Base-by-base conservation (phyloP, 257 asterid genomes). In the Rehmannia glutinosa region DNA sequence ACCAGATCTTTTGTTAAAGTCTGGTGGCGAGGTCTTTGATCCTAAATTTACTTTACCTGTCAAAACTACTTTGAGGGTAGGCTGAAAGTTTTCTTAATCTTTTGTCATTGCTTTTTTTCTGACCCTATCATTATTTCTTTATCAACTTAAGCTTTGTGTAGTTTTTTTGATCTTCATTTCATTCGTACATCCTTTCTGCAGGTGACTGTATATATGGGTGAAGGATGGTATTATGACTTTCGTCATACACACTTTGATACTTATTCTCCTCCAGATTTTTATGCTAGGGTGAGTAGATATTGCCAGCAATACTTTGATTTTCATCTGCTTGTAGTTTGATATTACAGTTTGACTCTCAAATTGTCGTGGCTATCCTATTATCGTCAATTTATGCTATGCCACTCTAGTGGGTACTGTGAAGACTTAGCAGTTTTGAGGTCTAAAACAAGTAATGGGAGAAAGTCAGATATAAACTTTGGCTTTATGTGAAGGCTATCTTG, bases 161-260 rank as follows among this genome's bases (percentile, higher is more conserved):
- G 23, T 19, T 38, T 23, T 21, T 33, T 53, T n/a, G n/a, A n/a
- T n/a, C 35, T 13, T 24, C 66, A 54, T 46, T 12, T 54, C 19
- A 25, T 36, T 10, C 32, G 12, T 17, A 52, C 41, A 25, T 35
- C 54, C 17, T 17, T 64, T 35, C 5, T 28, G 52, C 73, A 81
- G 86, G 86, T 78, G 64, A 81, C 76, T 15, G 58, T 81, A 30
- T 78, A 75, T 32, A 81, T 81, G 86, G 86, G 86, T 30, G 81
- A 81, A 72, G 86, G 86, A 69, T 81, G 86, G 86, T 70, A 75
- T 54, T 64, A 78, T 60, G 86, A 81, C 61, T 81, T 81, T 47
- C 50, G 27, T 8, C 83, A 66, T 30, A 81, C 83, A 16, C 78
- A 81, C 67, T 81, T 81, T 2, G 86, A 81, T 35, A 43, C 51